A percentile compares a stretch with the other conserved stretches of the same genome.
phyloP scores from a whole-genome alignment of 257 asterid genomes.

The Cynanchum wilfordii region DNA sequence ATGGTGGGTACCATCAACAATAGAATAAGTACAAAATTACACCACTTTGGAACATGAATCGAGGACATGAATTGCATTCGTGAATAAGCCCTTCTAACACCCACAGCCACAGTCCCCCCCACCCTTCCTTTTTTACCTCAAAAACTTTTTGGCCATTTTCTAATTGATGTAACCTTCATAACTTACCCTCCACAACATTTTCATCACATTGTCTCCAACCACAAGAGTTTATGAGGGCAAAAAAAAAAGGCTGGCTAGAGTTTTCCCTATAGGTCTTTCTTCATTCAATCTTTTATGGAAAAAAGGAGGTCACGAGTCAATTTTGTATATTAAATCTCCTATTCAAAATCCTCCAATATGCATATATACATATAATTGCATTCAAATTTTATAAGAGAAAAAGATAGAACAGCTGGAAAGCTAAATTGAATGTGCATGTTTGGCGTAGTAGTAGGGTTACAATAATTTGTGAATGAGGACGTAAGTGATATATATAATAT shows the following conservation, averaged over 20 bases:
- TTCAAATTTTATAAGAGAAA: background rate
- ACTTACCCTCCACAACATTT: background rate
- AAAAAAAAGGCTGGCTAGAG: background rate
- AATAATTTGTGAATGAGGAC: constrained; percentile 6
- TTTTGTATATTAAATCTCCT: background rate
- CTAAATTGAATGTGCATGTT: background rate
- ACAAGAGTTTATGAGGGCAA: background rate
- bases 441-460: background rate
- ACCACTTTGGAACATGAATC: background rate
- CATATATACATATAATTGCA: background rate
- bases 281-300: background rate
- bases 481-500: background rate
- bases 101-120: no score
- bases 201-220: background rate
- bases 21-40: constrained; percentile 5
- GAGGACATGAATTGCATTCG: background rate
- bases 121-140: background rate
- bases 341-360: background rate
- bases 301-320: background rate
- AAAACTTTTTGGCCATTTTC: constrained; percentile 6
- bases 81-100: background rate
- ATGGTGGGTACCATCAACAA: background rate
- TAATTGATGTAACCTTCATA: background rate
- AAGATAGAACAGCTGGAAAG: constrained; percentile 3
- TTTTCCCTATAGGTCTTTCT: background rate